Evolutionary conservation across 1,284 basidiomycete species (phyloP).

Genomic region (Singerocomus inundabilis): DNA sequence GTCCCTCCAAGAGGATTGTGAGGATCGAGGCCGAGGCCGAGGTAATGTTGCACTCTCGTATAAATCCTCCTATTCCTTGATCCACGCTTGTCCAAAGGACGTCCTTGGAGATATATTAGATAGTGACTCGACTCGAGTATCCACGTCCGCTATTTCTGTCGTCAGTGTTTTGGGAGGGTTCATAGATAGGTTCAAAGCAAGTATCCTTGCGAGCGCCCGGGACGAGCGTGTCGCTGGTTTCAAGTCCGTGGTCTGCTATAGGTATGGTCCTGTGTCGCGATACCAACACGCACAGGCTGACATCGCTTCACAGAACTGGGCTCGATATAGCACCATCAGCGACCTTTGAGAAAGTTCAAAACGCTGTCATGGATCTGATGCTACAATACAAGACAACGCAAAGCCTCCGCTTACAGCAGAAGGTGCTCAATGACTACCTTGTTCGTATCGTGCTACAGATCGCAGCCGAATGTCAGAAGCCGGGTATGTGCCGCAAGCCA

Average conservation of each 20-base stretch:
- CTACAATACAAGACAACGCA: constrained; percentile 32
- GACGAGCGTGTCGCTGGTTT: constrained; percentile 60
- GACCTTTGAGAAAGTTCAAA: constrained; percentile 28
- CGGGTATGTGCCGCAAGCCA: constrained; percentile 41
- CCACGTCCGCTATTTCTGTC: constrained; percentile 20
- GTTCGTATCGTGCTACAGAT: constrained; percentile 55
- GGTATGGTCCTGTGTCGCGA: constrained; percentile 11
- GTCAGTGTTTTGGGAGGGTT: constrained; percentile 36
- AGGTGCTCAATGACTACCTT: constrained; percentile 63
- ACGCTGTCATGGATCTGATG: constrained; percentile 33
- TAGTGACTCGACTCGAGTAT: constrained; percentile 3
- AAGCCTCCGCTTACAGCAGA: constrained; percentile 55
- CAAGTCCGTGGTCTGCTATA: constrained; percentile 74
- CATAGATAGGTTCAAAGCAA: constrained; percentile 30
- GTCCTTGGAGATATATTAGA: constrained; percentile 36
- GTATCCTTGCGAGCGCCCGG: constrained; percentile 36
- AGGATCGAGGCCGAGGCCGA: constrained; percentile 66
- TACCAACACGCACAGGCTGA: neutral
- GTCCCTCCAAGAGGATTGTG: constrained; percentile 58
- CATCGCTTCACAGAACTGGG: constrained; percentile 46
- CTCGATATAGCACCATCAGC: constrained; percentile 45
- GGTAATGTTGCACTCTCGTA: constrained; percentile 37
- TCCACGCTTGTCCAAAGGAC: constrained; percentile 24
- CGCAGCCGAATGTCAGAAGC: constrained; percentile 51
- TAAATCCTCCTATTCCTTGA: constrained; percentile 7